phyloP scores from a whole-genome alignment of 2,329 filamentous ascomycete species.

The Fusarium anthophilum region DNA sequence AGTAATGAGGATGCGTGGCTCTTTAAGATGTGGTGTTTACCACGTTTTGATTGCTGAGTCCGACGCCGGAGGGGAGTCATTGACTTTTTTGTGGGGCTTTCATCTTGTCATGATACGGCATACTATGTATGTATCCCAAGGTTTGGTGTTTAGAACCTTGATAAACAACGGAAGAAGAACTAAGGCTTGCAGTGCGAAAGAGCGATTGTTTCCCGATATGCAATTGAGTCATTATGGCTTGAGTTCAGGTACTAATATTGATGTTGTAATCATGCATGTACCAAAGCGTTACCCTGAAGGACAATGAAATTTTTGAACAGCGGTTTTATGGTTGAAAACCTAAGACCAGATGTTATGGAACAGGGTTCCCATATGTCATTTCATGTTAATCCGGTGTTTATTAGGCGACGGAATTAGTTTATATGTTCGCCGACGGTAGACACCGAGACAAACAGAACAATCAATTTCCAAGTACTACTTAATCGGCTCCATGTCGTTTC shows the following conservation, averaged over 20 bases:
- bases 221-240: not conserved
- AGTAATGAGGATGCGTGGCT: not conserved
- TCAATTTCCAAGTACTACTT: no score
- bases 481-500: not conserved
- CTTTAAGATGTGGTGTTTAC: constrained; percentile 17
- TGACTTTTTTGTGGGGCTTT: constrained; percentile 34
- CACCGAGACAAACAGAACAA: not conserved
- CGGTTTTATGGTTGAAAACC: not conserved
- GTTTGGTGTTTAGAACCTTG: not conserved
- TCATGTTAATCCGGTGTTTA: not conserved
- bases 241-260: not conserved
- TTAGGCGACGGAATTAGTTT: not conserved
- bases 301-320: not conserved
- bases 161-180: not conserved
- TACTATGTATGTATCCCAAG: not conserved
- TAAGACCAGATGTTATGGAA: not conserved
- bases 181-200: not conserved
- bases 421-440: no score
- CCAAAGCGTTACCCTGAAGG: not conserved
- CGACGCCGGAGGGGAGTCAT: constrained; percentile 43
- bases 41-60: constrained; percentile 19
- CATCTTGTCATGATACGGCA: not conserved
- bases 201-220: not conserved
- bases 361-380: not conserved
- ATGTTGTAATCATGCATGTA: not conserved